Base-by-base conservation (phyloP, 2,329 filamentous ascomycete genomes). In the Teratosphaeria viscida region DNA sequence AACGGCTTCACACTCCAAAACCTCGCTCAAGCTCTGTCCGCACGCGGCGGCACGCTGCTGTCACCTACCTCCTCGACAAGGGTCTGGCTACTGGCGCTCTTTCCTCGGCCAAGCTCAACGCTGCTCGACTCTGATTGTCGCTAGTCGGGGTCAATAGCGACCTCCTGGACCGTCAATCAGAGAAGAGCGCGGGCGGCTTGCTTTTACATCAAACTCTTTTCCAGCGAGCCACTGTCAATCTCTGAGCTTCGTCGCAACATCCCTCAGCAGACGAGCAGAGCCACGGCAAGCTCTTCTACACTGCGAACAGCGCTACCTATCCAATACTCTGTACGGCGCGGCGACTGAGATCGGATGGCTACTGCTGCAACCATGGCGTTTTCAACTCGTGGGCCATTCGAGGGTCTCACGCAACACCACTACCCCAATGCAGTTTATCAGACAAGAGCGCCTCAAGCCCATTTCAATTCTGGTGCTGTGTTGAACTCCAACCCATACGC, bases 301-400 rank as follows among this genome's bases (percentile, higher is more conserved):
- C 52, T 39, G 5, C 27, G 49, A 5, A 57, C 47, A 27, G 7
- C 14, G 14, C 27, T 53, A 35, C 32, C 14, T n/a, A 23, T 23
- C 54, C 26, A 10, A 23, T 19, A 54, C 23, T 54, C n/a, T 23
- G 11, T 26, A n/a, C 35, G 12, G 16, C 2, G 3, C 11, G 11
- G 7, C 47, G 11, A 29, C 39, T 37, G 23, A 53, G 49, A 56
- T 59, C 62, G 57, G 61, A 70, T 70, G 69, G 69, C 68, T 55
- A 61, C 66, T n/a, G 67, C 66, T 52, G 61, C 61, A 49, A 68
- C 65, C 55, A 70, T 71, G 68, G 64, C 66, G 32, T 67, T 68
- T 60, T 66, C 68, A 47, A 58, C 59, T 54, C 64, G 66, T 58
- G 66, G 70, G 49, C 61, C 56, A 58, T 67, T 66, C 55, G 65